Base-by-base conservation (phyloP, 495 filamentous ascomycete genomes). In the Penicillium canescens region DNA sequence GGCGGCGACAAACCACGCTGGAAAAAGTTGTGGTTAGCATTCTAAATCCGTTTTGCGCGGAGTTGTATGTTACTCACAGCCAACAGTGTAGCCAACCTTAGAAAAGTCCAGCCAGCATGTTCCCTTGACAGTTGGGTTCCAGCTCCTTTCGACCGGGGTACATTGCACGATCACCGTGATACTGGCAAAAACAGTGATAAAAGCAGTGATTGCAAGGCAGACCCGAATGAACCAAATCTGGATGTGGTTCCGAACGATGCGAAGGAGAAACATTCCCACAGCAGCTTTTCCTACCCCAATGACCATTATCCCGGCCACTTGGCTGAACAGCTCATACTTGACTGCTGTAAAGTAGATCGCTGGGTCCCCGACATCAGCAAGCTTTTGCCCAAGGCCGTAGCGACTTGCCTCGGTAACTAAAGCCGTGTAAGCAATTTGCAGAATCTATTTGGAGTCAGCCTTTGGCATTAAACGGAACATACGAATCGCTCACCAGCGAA, bases 81-180 rank as follows among this genome's bases (percentile, higher is more conserved):
- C 61, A 42, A 67, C 58, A 28, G 61, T 65, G 24, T 59, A 67
- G 4, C 60, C 65, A 43, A 67, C 56, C 10, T 56, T 64, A 9
- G 65, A 65, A 42, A 67, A 67, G 35, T 67, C 55, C 8, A 67
- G 34, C 59, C 61, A 65, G 52, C 65, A 67, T 13, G 26, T 39
- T 23, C 61, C 61, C 18, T 53, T 48, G 0, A 50, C 21, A 11
- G 24, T 56, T 4, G 50, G 61, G 13, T 67, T 56, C 65, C 65
- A 67, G 12, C 31, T 56, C 26, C 54, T 60, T 42, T 67, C 24
- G 10, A 67, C 61, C 0, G 64, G 64, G 6, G 55, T 31, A 23
- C 64, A 67, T 54, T 65, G 64, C 6, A 64, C 52, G 8, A 67
- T 49, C 1, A 60, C 61, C 6, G 46, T 54, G 2, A 67, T 59